Base-by-base conservation (phyloP, 768 basidiomycete genomes). In the Boletus pseudopeckii region DNA sequence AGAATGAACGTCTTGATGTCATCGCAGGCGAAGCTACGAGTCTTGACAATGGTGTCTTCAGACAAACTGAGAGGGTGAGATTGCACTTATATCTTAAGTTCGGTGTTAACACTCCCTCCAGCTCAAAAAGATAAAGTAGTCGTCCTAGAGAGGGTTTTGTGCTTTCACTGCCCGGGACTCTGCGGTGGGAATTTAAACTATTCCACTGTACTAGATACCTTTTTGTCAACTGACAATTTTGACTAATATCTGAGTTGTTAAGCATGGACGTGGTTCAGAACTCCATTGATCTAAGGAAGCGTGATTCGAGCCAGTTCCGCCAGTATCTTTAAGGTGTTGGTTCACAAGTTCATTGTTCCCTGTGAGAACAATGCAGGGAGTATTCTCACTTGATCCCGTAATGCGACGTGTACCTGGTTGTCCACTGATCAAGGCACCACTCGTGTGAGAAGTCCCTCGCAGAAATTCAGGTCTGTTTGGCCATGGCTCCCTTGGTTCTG, bases 61-160 rank as follows among this genome's bases (percentile, higher is more conserved):
- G 78, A 72, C 93, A 91, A 71, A 97, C 93, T 3, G 83, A 91
- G 67, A 82, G 82, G 64, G 88, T 97, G 63, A 58, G 59, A n/a
- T 30, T 36, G 79, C 28, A 4, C 39, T 52, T 37, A 80, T 26
- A 0, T 52, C 55, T 45, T 47, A 34, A 34, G 41, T 9, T 52
- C 11, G 28, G 45, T 47, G 64, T 45, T 59, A 34, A 52, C 48
- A 30, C 42, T 32, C 20, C 41, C 28, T 59, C 44, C 54, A 85
- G 84, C 80, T 85, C 70, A 85, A 83, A 71, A 78, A 67, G 59
- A 81, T 86, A 64, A 81, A 81, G 68, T 85, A 69, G 53, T 38
- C 20, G 11, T 45, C 11, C 11, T 28, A 15, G 17, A 8, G 24
- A 22, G 20, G 5, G 7, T 5, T 14, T 38, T 42, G 45, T 45